These are phyloP conservation scores for Adansonia rubrostipa DNA, from an alignment of 441 rosid genomes.

Conservation along the genomic window DNA sequence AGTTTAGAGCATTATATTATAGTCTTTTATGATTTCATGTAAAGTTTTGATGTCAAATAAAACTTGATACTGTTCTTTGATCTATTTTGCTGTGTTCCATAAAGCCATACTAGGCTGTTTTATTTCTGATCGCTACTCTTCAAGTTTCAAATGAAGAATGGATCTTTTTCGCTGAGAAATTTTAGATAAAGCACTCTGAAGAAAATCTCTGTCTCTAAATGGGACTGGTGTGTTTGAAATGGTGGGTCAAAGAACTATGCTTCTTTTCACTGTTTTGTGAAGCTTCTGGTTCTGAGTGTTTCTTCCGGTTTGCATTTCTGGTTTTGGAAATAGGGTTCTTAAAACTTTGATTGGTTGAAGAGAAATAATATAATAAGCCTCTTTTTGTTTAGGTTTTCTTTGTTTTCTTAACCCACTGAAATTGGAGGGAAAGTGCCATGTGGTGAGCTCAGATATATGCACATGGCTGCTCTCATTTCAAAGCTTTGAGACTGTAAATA, in stretches of 20 bases:
- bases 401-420: conserved; percentile 24
- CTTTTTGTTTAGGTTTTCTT: conserved; percentile 12
- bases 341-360: neutral
- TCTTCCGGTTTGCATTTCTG: neutral
- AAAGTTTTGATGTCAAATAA: conserved; percentile 32
- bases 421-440: conserved; percentile 49
- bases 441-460: conserved; percentile 63
- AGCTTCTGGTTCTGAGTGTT: conserved; percentile 11
- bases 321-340: conserved; percentile 30
- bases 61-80: conserved; percentile 8
- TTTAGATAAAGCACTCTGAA: neutral
- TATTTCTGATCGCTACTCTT: neutral
- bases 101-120: neutral
- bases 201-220: neutral
- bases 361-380: conserved; percentile 10
- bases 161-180: neutral
- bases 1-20: conserved; percentile 1
- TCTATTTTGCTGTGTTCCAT: neutral
- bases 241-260: conserved; percentile 17
- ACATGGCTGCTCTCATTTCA: conserved; percentile 65
- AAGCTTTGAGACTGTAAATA: conserved; percentile 47
- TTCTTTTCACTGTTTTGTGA: conserved; percentile 14
- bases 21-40: conserved; percentile 11
- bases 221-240: neutral
- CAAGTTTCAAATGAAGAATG: conserved; percentile 10